A percentile compares a stretch with the other conserved stretches of the same genome.
Conservation (phyloP, 2,329 filamentous ascomycete species). For the Microsporum ferrugineum region DNA sequence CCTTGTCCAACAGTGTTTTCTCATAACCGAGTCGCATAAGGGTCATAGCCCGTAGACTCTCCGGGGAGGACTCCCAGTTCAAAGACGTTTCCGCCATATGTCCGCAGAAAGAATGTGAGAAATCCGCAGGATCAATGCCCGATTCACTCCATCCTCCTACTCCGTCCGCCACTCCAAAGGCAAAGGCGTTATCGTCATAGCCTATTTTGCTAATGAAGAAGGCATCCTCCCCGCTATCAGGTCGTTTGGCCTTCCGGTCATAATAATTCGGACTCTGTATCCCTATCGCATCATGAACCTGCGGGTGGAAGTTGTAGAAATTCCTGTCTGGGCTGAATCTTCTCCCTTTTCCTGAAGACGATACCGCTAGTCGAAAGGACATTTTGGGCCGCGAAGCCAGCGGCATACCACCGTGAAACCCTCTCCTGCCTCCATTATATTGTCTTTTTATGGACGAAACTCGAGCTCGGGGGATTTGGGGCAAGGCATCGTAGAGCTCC, state of each 20-base stretch:
- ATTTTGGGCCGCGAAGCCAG: conserved; percentile 31
- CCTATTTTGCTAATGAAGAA: conserved; percentile 85
- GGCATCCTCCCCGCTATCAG: conserved; percentile 82
- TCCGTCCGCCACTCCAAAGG: conserved; percentile 84
- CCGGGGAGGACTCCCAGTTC: conserved; percentile 37
- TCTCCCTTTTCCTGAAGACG: conserved; percentile 61
- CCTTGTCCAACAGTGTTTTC: conserved; percentile 60
- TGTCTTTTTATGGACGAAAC: neutral
- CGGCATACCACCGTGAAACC: conserved; percentile 22
- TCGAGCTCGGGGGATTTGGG: neutral
- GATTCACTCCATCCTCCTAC: conserved; percentile 92
- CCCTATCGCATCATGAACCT: conserved; percentile 26
- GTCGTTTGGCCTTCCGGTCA: conserved; percentile 52
- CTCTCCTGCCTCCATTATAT: conserved; percentile 9
- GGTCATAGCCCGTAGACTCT: conserved; percentile 46
- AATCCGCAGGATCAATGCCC: conserved; percentile 86
- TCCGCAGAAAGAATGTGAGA: conserved; percentile 84
- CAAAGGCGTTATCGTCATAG: conserved; percentile 44
- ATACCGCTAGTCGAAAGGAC: conserved; percentile 60
- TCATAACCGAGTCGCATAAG: conserved; percentile 80
- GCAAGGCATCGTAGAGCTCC: neutral
- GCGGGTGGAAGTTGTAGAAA: conserved; percentile 59
- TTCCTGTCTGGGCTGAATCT: conserved; percentile 57
- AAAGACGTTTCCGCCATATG: conserved; percentile 76
- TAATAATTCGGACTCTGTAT: conserved; percentile 33